Conservation (phyloP, 805 yeast species). For the Nakazawaea siamensis region DNA sequence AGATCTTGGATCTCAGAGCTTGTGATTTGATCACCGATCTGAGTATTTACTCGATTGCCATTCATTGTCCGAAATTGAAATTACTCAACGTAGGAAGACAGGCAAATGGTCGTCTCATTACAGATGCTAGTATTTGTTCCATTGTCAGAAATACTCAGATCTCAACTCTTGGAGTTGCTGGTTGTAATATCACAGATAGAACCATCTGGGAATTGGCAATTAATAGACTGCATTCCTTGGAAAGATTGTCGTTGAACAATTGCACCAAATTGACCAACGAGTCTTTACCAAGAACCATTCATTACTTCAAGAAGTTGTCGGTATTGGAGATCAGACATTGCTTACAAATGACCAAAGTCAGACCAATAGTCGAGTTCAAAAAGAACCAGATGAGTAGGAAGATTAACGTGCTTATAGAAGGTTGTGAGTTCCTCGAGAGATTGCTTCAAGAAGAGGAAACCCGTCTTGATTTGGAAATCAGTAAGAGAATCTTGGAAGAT, state of each 20-base stretch:
- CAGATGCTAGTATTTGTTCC: constrained; percentile 58
- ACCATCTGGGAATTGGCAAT: constrained; percentile 75
- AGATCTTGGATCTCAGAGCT: constrained; percentile 70
- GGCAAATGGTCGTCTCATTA: constrained; percentile 52
- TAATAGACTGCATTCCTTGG: constrained; percentile 40
- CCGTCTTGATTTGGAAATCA: constrained; percentile 45
- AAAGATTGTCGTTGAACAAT: constrained; percentile 67
- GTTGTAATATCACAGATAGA: constrained; percentile 72
- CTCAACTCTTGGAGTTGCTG: constrained; percentile 80
- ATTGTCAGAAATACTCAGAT: constrained; percentile 50
- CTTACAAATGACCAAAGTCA: constrained; percentile 44
- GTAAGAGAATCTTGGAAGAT: constrained; percentile 53
- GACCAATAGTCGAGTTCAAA: constrained; percentile 63
- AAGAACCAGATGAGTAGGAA: constrained; percentile 35
- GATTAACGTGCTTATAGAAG: constrained; percentile 58
- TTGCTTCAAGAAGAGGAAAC: constrained; percentile 55
- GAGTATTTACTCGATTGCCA: constrained; percentile 63
- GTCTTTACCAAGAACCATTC: constrained; percentile 25
- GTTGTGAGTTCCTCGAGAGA: constrained; percentile 62
- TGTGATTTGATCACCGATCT: constrained; percentile 72
- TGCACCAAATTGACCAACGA: constrained; percentile 36
- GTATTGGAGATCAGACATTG: constrained; percentile 75
- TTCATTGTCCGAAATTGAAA: constrained; percentile 46
- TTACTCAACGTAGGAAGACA: constrained; percentile 79
- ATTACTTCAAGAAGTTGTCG: constrained; percentile 46